Conservation (phyloP, 2,329 filamentous ascomycete species). For the Fusarium miscanthi region DNA sequence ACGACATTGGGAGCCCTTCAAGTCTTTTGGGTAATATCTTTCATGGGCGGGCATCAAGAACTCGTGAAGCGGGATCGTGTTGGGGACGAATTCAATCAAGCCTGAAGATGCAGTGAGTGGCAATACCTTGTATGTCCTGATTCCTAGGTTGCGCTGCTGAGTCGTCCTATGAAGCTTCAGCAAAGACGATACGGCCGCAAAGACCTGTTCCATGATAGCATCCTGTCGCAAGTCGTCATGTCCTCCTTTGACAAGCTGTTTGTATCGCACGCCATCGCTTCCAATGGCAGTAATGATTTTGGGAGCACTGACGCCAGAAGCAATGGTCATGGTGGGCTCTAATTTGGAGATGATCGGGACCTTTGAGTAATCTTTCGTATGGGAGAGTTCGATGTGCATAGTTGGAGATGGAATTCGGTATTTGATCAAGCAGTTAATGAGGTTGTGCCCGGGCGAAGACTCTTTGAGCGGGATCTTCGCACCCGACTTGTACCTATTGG, state of each 20-base stretch:
- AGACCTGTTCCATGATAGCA: slow-evolving; percentile 99
- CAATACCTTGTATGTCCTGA: slow-evolving; percentile 96
- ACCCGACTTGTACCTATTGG: slow-evolving; percentile 74
- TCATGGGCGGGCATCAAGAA: slow-evolving; percentile 93
- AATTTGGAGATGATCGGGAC: slow-evolving; percentile 81
- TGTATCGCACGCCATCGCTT: slow-evolving; percentile 82
- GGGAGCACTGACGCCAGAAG: slow-evolving; percentile 89
- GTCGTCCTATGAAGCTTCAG: slow-evolving; percentile 88
- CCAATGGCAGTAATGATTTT: slow-evolving; percentile 90
- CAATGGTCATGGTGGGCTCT: slow-evolving; percentile 82
- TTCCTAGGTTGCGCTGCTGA: slow-evolving; percentile 86
- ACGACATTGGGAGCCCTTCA: slow-evolving; percentile 79
- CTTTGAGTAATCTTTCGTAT: slow-evolving; percentile 78
- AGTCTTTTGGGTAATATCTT: slow-evolving; percentile 85
- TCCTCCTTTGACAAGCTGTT: slow-evolving; percentile 93
- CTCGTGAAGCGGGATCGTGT: slow-evolving; percentile 92
- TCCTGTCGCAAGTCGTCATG: slow-evolving; percentile 97
- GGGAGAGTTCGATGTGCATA: slow-evolving; percentile 81
- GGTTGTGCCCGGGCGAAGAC: slow-evolving; percentile 68
- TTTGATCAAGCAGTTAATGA: slow-evolving; percentile 71
- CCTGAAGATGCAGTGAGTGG: slow-evolving; percentile 87
- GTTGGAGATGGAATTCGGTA: slow-evolving; percentile 88
- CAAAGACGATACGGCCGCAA: slow-evolving; percentile 92
- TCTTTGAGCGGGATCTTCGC: slow-evolving; percentile 73
- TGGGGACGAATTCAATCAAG: slow-evolving; percentile 95